Evolutionary conservation across 176 grass and related monocot genomes (phyloP).

Genomic region (Eragrostis curvula): DNA sequence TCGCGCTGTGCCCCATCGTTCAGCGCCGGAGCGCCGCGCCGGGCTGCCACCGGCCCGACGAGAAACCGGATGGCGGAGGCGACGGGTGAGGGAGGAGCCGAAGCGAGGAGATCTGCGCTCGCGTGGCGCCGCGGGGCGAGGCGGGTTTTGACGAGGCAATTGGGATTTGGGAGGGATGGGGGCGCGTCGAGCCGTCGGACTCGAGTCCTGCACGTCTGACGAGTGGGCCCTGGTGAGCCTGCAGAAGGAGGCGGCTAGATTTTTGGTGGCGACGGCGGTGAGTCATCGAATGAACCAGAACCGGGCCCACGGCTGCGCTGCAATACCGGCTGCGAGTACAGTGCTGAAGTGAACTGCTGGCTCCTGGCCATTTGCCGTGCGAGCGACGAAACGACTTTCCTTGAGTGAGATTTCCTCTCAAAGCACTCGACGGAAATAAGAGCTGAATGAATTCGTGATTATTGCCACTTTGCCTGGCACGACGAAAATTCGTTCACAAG

Average conservation of each 20-base stretch:
- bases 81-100: not conserved
- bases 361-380: not conserved
- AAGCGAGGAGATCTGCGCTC: constrained; percentile 31
- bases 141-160: constrained; percentile 26
- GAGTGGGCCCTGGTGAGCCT: not conserved
- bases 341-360: not conserved
- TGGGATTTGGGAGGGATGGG: constrained; percentile 6
- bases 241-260: constrained; percentile 5
- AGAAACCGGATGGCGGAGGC: not conserved
- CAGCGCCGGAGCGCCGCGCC: not conserved
- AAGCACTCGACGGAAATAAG: not conserved
- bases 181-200: constrained; percentile 23
- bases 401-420: not conserved
- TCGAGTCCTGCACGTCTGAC: constrained; percentile 12
- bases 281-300: not conserved
- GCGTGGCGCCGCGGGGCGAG: not conserved
- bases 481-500: not conserved
- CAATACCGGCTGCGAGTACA: not conserved
- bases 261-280: not conserved
- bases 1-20: constrained; percentile 87
- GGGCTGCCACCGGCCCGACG: constrained; percentile 8
- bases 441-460: too few relatives aligned
- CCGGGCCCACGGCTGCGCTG: not conserved
- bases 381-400: not conserved
- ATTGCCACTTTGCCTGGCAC: not conserved